Evolutionary conservation across 495 filamentous ascomycete genomes (phyloP).

Genomic region (Podospora fimiseda): DNA sequence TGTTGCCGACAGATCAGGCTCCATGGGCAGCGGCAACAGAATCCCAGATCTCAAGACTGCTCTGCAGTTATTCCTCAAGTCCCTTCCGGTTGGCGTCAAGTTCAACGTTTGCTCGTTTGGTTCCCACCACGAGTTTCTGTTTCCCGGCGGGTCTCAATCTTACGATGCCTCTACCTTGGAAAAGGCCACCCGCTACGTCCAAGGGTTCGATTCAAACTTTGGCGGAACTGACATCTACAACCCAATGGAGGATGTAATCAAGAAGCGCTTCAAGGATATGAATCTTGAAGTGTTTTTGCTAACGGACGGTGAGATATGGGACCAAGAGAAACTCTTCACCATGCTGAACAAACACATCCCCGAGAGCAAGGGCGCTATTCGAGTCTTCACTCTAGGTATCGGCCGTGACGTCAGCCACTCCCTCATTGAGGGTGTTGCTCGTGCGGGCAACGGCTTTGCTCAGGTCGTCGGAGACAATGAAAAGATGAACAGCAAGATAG

Average conservation of each 20-base stretch:
- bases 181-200: constrained; percentile 44
- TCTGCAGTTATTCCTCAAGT: constrained; percentile 63
- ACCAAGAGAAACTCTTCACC: constrained; percentile 47
- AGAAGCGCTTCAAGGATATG: constrained; percentile 44
- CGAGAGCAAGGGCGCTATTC: constrained; percentile 42
- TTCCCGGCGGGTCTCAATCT: constrained; percentile 42
- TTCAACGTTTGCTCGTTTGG: constrained; percentile 78
- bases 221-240: constrained; percentile 64
- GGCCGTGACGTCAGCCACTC: constrained; percentile 54
- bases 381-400: constrained; percentile 63
- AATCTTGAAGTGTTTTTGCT: constrained; percentile 60
- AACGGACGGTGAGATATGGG: constrained; percentile 67
- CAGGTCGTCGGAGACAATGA: constrained; percentile 54
- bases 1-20: constrained; percentile 61
- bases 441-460: constrained; percentile 60
- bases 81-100: constrained; percentile 56
- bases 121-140: constrained; percentile 46
- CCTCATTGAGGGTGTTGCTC: constrained; percentile 61
- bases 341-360: constrained; percentile 48
- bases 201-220: constrained; percentile 44
- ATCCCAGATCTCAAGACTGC: constrained; percentile 52
- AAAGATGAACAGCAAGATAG: constrained; percentile 55
- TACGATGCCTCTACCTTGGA: constrained; percentile 49
- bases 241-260: constrained; percentile 48
- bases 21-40: constrained; percentile 46